Conservation (phyloP, 306 rosid species). For the Sicyos baderoa region DNA sequence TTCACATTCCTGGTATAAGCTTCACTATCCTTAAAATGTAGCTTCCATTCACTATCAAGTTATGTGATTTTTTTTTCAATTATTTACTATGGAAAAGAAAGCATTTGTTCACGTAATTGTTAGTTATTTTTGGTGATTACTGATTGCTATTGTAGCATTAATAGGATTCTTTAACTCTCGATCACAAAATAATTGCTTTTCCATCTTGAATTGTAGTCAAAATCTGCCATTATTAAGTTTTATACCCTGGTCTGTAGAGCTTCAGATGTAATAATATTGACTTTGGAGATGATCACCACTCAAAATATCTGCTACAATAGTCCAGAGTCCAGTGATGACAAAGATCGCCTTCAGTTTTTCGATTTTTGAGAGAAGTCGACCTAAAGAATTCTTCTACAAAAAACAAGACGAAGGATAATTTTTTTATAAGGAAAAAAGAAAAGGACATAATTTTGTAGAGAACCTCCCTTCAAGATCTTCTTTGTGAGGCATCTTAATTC, state of each 20-base stretch:
- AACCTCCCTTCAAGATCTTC: not conserved
- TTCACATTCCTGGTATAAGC: conserved; percentile 73
- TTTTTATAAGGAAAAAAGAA: not conserved
- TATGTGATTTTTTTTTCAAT: conserved; percentile 9
- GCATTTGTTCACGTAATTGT: not conserved
- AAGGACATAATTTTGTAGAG: not conserved
- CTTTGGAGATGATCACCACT: not conserved
- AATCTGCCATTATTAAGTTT: not conserved
- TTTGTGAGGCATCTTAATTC: no score
- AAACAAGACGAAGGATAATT: not conserved
- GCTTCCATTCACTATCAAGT: conserved; percentile 13
- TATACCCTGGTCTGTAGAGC: not conserved
- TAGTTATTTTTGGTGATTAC: not conserved
- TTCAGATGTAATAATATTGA: not conserved
- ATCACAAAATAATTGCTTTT: not conserved
- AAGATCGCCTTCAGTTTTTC: conserved; percentile 4
- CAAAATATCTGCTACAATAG: not conserved
- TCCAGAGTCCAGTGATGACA: not conserved
- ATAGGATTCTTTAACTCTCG: not conserved
- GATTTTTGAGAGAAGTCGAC: not conserved
- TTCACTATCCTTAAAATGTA: conserved; percentile 12
- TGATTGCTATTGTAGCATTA: not conserved
- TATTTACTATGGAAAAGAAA: conserved; percentile 7
- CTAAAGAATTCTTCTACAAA: not conserved
- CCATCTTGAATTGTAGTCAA: not conserved